Conservation (phyloP, 805 yeast genomes). For the Candida mattraensis region DNA sequence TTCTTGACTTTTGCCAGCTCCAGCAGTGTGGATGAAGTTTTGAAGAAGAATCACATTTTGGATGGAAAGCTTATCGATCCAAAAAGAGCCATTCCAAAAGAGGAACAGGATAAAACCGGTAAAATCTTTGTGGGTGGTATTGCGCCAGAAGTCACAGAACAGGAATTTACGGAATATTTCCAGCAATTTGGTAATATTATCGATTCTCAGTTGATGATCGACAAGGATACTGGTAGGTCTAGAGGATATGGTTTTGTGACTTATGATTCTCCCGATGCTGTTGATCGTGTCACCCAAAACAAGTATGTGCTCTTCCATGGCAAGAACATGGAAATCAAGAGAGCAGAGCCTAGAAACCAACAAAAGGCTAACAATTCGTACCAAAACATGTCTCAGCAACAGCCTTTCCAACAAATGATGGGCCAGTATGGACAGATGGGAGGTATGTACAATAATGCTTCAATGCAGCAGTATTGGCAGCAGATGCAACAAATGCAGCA, state of each 20-base stretch:
- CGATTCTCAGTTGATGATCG: constrained; percentile 96
- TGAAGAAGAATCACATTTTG: constrained; percentile 79
- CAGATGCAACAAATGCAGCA: constrained; percentile 57
- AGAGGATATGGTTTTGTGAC: constrained; percentile 98
- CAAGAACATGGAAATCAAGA: constrained; percentile 77
- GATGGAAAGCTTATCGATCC: constrained; percentile 98
- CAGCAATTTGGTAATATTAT: constrained; percentile 86
- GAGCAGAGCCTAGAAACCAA: constrained; percentile 80
- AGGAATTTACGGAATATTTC: constrained; percentile 83
- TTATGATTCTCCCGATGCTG: constrained; percentile 91
- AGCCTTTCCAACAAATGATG: constrained; percentile 32
- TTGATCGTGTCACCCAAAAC: constrained; percentile 80
- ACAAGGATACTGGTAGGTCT: constrained; percentile 94
- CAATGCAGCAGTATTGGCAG: constrained; percentile 56
- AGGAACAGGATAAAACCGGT: constrained; percentile 95
- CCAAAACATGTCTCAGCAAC: constrained; percentile 32
- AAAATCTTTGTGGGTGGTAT: constrained; percentile 97
- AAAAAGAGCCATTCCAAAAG: constrained; percentile 94
- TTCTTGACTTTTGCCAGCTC: constrained; percentile 84
- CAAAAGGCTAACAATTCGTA: constrained; percentile 44
- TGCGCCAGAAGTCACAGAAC: constrained; percentile 88
- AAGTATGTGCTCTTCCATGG: constrained; percentile 84
- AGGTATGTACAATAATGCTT: constrained; percentile 25
- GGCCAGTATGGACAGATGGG: constrained; percentile 36
- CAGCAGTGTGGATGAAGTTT: constrained; percentile 81